phyloP scores from a whole-genome alignment of 306 rosid genomes.

The Vigna unguiculata region DNA sequence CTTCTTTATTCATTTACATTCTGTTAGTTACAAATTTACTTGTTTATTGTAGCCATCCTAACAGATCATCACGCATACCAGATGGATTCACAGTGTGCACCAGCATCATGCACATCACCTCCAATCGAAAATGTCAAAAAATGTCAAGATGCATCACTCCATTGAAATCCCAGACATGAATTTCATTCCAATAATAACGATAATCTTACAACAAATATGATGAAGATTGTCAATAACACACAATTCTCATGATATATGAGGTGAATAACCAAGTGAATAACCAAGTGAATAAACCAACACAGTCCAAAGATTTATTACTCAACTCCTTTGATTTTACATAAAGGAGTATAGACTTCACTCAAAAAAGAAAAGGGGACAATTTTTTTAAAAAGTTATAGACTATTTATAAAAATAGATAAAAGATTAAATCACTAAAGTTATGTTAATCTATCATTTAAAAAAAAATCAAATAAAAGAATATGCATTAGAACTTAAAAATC shows the following conservation, averaged over 20 bases:
- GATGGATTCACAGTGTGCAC: background rate
- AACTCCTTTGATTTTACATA: slow-evolving; percentile 22
- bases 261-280: background rate
- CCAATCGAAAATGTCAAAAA: slow-evolving; percentile 32
- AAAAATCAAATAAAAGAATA: no score
- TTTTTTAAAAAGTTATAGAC: no score
- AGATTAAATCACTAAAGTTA: background rate
- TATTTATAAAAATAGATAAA: background rate
- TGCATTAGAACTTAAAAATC: no score
- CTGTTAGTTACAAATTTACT: background rate
- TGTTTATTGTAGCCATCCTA: background rate
- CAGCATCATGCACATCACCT: background rate
- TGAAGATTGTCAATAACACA: background rate
- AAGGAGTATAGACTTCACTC: background rate
- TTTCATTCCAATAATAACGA: slow-evolving; percentile 5
- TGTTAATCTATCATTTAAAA: no score
- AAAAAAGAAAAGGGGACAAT: background rate
- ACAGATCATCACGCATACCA: background rate
- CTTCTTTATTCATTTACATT: slow-evolving; percentile 27
- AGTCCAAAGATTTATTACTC: slow-evolving; percentile 22
- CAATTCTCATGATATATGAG: slow-evolving; percentile 5
- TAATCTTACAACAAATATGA: slow-evolving; percentile 17
- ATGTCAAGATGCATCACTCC: slow-evolving; percentile 21
- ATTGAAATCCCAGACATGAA: slow-evolving; percentile 30
- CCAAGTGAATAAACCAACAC: slow-evolving; percentile 4